phyloP scores from a whole-genome alignment of 768 basidiomycete species.

The Boletus reticuloceps region DNA sequence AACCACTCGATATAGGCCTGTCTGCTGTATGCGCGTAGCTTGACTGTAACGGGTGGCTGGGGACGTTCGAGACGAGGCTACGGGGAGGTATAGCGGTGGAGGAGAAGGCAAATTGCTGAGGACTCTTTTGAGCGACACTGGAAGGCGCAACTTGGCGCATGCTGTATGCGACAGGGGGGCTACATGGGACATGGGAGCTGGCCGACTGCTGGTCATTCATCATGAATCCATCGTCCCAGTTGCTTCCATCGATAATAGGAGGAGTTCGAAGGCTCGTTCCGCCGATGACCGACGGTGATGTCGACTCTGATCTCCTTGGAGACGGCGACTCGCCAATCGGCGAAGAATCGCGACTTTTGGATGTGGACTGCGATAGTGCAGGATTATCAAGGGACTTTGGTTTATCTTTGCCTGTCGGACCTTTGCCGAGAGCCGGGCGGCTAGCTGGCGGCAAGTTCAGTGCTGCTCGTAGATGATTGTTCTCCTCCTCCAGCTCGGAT shows the following conservation, averaged over 20 bases:
- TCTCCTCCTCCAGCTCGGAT: slow-evolving; percentile 81
- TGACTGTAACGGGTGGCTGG: slow-evolving; percentile 35
- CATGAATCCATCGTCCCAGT: slow-evolving; percentile 59
- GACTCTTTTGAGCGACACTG: slow-evolving; percentile 45
- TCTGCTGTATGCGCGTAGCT: slow-evolving; percentile 51
- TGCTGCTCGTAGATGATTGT: slow-evolving; percentile 65
- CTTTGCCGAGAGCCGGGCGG: slow-evolving; percentile 72
- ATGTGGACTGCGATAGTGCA: slow-evolving; percentile 36
- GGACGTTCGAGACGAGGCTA: slow-evolving; percentile 41
- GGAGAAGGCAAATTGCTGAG: slow-evolving; percentile 41
- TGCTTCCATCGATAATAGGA: slow-evolving; percentile 46
- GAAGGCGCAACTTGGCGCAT: slow-evolving; percentile 44
- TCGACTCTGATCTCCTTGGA: slow-evolving; percentile 36
- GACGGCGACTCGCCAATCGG: slow-evolving; percentile 55
- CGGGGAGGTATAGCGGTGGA: slow-evolving; percentile 42
- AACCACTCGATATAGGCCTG: slow-evolving; percentile 46
- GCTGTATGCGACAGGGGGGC: slow-evolving; percentile 44
- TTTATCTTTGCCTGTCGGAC: slow-evolving; percentile 86
- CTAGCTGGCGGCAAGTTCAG: slow-evolving; percentile 73
- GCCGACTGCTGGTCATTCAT: slow-evolving; percentile 44
- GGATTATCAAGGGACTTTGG: slow-evolving; percentile 49
- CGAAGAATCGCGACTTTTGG: slow-evolving; percentile 63
- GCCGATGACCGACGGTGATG: slow-evolving; percentile 34
- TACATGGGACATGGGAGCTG: slow-evolving; percentile 34
- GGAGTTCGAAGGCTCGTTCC: slow-evolving; percentile 33